Base-by-base conservation (phyloP, 148 eudicot genomes). In the Dysphania ambrosioides region DNA sequence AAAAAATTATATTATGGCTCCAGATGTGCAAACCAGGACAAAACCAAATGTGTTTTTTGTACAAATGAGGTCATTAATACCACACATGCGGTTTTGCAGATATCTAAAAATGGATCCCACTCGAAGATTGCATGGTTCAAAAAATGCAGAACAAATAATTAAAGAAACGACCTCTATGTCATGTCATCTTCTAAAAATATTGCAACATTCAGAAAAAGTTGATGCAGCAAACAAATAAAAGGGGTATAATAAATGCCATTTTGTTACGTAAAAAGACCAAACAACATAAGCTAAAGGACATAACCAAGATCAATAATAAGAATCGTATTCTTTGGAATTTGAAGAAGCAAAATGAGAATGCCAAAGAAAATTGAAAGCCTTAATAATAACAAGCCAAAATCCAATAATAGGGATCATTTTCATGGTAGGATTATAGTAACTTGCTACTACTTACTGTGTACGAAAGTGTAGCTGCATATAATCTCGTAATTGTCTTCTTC, bases 401-500 rank as follows among this genome's bases (percentile, higher is more conserved):
- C n/a, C n/a, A n/a, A n/a, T n/a, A n/a, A n/a, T n/a, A n/a, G n/a
- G n/a, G 30, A 73, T 42, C 27, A 6, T 32, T 51, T 71, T 57
- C 51, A 30, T 31, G 35, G 65, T 21, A 58, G 8, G 0, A 27
- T 36, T 31, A 51, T 18, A 8, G 41, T 68, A 74, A 53, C 74
- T 68, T 18, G 56, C 41, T 42, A 73, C 27, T 56, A 86, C 98
- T 65, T 91, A 94, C 98, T 87, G 76, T 90, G 90, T 66, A 87
- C 88, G 66, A 79, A 82, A 34, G 86, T 91, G 58, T 87, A 93
- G 88, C 90, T 85, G 81, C 85, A 81, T 74, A 91, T 88, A 21
- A 82, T n/a, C 61, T 84, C 83, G 32, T 71, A 53, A 67, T 38
- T 75, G 21, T 83, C 82, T 0, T 81, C 87, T 53, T 85, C 86